These are phyloP conservation scores for Trichothecium sympodiale DNA, from an alignment of 2,329 filamentous ascomycete species.

Conservation along the genomic window DNA sequence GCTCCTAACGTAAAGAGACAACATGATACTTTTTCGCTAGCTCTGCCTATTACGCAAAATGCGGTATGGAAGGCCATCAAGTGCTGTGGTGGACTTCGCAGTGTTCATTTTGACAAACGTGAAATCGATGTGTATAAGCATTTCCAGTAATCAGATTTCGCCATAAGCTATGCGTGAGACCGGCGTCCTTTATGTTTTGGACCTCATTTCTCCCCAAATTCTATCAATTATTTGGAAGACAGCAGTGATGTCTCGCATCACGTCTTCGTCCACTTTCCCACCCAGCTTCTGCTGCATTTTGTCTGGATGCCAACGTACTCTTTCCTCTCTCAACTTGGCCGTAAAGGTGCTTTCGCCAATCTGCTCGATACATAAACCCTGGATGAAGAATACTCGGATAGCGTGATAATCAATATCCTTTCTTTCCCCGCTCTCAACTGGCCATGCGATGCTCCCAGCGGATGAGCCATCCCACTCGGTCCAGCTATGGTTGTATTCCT, in stretches of 20 bases:
- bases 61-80: no score
- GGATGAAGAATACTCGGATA: slow-evolving; percentile 59
- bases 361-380: slow-evolving; percentile 29
- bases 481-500: slow-evolving; percentile 56
- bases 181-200: slow-evolving; percentile 12
- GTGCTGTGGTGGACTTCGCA: no score
- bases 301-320: slow-evolving; percentile 93
- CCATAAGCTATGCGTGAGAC: no score
- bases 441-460: slow-evolving; percentile 52
- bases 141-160: no score
- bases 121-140: not conserved
- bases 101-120: not conserved
- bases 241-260: slow-evolving; percentile 72
- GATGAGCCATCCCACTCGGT: slow-evolving; percentile 33
- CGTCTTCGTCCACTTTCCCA: slow-evolving; percentile 55
- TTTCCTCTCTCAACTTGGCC: slow-evolving; percentile 62
- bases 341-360: slow-evolving; percentile 34
- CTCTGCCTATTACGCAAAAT: no score
- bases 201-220: slow-evolving; percentile 58
- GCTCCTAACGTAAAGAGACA: no score
- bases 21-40: no score
- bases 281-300: slow-evolving; percentile 90
- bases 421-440: slow-evolving; percentile 48
- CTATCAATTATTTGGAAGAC: slow-evolving; percentile 85
- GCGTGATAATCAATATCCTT: slow-evolving; percentile 45